Conservation (phyloP, 345 rosid genomes). For the Brassica incana region DNA sequence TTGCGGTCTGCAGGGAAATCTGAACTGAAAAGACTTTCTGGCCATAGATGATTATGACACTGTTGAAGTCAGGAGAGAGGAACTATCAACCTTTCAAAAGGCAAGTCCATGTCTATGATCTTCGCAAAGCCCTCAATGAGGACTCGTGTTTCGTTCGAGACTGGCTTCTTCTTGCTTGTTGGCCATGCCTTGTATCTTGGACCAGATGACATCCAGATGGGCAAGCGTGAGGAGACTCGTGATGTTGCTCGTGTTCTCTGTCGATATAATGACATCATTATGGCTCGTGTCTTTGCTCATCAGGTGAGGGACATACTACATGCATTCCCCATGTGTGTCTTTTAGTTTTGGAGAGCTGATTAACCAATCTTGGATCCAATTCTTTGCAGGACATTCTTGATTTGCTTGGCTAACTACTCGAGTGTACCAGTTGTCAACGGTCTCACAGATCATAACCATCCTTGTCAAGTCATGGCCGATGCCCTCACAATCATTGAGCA, state of each 20-base stretch:
- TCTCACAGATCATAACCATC: conserved; percentile 91
- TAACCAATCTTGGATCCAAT: conserved; percentile 4
- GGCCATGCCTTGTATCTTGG: conserved; percentile 95
- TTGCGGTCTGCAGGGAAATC: conserved; percentile 46
- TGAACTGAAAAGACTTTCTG: conserved; percentile 63
- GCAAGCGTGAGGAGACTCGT: conserved; percentile 90
- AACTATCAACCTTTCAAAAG: conserved; percentile 73
- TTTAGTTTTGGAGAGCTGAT: conserved; percentile 37
- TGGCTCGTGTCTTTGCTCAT: conserved; percentile 98
- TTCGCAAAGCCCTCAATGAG: conserved; percentile 98
- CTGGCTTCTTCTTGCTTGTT: conserved; percentile 91
- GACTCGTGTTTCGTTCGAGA: conserved; percentile 92
- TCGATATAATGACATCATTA: conserved; percentile 85
- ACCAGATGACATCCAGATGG: conserved; percentile 95
- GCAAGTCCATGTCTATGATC: conserved; percentile 95
- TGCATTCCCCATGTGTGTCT: too few relatives aligned
- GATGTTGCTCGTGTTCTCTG: conserved; percentile 93
- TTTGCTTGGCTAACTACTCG: conserved; percentile 81
- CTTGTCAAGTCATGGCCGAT: conserved; percentile 97
- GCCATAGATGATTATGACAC: conserved; percentile 87
- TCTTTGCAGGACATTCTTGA: conserved; percentile 78
- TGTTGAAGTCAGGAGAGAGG: conserved; percentile 82
- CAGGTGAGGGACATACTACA: conserved; percentile 52
- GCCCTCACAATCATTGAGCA: conserved; percentile 96
- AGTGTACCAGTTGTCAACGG: conserved; percentile 88